These are phyloP conservation scores for Anisodus tanguticus DNA, from an alignment of 257 asterid genomes.

Conservation along the genomic window DNA sequence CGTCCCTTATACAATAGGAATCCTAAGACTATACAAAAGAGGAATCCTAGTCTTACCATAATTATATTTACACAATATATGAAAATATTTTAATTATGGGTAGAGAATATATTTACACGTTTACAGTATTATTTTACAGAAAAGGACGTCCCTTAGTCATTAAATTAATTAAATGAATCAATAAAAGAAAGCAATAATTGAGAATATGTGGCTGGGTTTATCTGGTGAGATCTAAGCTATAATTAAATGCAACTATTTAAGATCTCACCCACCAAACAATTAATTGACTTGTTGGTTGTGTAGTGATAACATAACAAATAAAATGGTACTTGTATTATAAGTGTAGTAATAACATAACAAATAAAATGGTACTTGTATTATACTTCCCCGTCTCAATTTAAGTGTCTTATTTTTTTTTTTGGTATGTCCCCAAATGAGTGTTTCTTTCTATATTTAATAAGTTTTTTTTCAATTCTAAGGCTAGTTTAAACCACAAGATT, in stretches of 20 bases:
- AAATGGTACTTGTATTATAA: neutral
- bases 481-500: no score
- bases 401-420: no score
- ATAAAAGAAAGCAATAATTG: slow-evolving; percentile 12
- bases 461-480: no score
- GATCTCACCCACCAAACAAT: neutral
- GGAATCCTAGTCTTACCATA: no score
- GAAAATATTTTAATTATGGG: no score
- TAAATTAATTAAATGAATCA: slow-evolving; percentile 1
- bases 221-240: neutral
- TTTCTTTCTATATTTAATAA: no score
- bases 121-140: neutral
- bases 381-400: no score
- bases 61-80: no score
- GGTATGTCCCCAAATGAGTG: no score
- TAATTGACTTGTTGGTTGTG: neutral
- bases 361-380: neutral
- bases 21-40: no score
- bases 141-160: neutral
- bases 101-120: no score
- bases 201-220: slow-evolving; percentile 14
- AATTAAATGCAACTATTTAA: neutral
- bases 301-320: neutral
- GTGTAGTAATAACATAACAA: neutral
- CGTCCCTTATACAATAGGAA: no score